A percentile compares a stretch with the other conserved stretches of the same genome.
Conservation (phyloP, 2,329 filamentous ascomycete genomes). For the Septoria linicola region DNA sequence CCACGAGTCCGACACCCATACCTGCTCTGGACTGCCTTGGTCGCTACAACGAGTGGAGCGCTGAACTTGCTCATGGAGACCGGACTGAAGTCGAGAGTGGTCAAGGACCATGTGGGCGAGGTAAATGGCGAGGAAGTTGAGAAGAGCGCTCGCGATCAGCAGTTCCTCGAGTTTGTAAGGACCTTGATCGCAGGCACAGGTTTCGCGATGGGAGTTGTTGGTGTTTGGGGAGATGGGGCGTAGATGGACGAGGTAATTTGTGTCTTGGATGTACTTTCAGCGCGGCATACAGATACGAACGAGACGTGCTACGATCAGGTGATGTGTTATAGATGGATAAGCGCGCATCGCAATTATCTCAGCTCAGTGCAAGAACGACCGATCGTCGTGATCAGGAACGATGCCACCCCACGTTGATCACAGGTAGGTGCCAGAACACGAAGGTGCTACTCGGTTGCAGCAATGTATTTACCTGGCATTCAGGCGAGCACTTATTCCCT, state of each 20-base stretch:
- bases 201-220: constrained; percentile 50
- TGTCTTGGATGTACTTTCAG: too few relatives aligned
- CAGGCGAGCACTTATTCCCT: too few relatives aligned
- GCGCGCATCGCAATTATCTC: too few relatives aligned
- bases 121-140: constrained; percentile 54
- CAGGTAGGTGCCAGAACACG: too few relatives aligned
- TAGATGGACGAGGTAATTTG: constrained; percentile 10
- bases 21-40: constrained; percentile 77
- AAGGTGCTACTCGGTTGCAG: too few relatives aligned
- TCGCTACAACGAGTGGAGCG: constrained; percentile 53
- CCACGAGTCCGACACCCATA: constrained; percentile 79
- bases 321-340: too few relatives aligned
- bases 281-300: too few relatives aligned
- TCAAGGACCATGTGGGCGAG: constrained; percentile 36
- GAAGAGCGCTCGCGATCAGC: constrained; percentile 45
- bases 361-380: too few relatives aligned
- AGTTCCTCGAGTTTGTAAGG: constrained; percentile 45
- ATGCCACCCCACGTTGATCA: too few relatives aligned
- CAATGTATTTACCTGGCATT: too few relatives aligned
- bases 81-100: constrained; percentile 26
- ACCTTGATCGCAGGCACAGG: constrained; percentile 44
- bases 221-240: constrained; percentile 51
- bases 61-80: constrained; percentile 39
- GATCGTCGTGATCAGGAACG: too few relatives aligned
- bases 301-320: too few relatives aligned